These are phyloP conservation scores for Acer campestre DNA, from an alignment of 345 rosid genomes.

Conservation along the genomic window DNA sequence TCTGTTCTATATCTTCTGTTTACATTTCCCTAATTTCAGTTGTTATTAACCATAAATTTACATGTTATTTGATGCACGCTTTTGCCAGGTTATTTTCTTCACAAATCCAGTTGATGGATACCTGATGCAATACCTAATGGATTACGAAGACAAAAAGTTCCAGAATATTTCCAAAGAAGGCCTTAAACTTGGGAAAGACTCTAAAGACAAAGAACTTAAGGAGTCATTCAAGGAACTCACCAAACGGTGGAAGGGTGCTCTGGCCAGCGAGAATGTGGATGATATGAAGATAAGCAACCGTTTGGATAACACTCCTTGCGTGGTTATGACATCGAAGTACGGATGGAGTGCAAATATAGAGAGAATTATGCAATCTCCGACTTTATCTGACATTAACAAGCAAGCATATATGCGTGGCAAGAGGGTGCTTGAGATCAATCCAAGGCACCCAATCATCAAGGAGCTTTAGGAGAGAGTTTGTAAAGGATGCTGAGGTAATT, in stretches of 20 bases:
- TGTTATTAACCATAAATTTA: neutral
- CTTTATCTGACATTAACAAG: slow-evolving; percentile 83
- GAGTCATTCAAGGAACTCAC: slow-evolving; percentile 94
- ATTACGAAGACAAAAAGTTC: slow-evolving; percentile 87
- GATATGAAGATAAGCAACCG: slow-evolving; percentile 90
- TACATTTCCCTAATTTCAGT: neutral
- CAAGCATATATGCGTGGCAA: slow-evolving; percentile 95
- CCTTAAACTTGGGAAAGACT: slow-evolving; percentile 77
- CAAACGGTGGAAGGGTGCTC: slow-evolving; percentile 85
- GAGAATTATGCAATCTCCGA: slow-evolving; percentile 96
- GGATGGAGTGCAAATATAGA: slow-evolving; percentile 99
- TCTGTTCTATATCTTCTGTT: neutral
- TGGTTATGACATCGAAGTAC: slow-evolving; percentile 88
- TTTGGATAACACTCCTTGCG: slow-evolving; percentile 90
- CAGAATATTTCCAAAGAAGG: slow-evolving; percentile 97
- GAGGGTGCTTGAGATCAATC: slow-evolving; percentile 94
- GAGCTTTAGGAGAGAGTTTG: too few relatives aligned
- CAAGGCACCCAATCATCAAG: slow-evolving; percentile 93
- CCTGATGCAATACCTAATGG: slow-evolving; percentile 99
- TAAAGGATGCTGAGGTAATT: too few relatives aligned
- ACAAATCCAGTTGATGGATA: slow-evolving; percentile 96
- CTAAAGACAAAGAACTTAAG: slow-evolving; percentile 81
- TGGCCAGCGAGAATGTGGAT: slow-evolving; percentile 80
- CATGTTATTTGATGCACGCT: neutral
- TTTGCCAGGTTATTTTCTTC: slow-evolving; percentile 90